Percentiles rank a stretch among this genome's conserved stretches.
These are phyloP conservation scores for Chenopodium quinoa DNA, from an alignment of 148 eudicot species.

Conservation along the genomic window DNA sequence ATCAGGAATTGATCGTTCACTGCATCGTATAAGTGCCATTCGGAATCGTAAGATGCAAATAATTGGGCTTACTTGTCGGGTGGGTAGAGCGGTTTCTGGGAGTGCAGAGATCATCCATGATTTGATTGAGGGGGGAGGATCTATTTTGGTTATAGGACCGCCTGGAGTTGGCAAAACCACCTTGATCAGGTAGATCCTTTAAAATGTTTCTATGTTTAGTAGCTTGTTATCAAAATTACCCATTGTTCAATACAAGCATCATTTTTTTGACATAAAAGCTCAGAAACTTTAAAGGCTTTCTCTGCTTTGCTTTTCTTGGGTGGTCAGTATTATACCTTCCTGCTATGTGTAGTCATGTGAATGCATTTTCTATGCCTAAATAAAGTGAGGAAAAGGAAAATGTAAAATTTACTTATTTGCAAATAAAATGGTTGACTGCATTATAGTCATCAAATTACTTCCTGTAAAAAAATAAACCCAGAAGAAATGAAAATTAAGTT, in stretches of 20 bases:
- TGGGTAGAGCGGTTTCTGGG: constrained; percentile 94
- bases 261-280: not conserved
- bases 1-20: constrained; percentile 85
- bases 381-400: not conserved
- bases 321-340: not conserved
- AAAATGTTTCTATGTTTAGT: not conserved
- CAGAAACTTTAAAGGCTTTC: not conserved
- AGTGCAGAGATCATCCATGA: constrained; percentile 94
- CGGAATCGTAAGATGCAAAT: constrained; percentile 91
- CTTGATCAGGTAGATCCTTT: constrained; percentile 70
- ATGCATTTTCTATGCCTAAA: not conserved
- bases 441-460: not conserved
- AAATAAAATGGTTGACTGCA: not conserved
- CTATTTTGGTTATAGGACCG: constrained; percentile 95
- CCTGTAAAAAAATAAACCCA: not conserved
- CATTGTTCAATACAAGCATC: not conserved
- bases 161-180: constrained; percentile 99
- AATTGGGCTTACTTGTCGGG: constrained; percentile 95
- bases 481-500: not conserved
- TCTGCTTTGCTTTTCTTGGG: not conserved
- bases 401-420: not conserved
- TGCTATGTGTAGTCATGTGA: not conserved
- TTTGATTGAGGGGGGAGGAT: constrained; percentile 86
- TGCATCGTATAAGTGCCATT: constrained; percentile 97
- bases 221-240: not conserved